Conservation (phyloP, 306 rosid genomes). For the Cucurbita moschata region DNA sequence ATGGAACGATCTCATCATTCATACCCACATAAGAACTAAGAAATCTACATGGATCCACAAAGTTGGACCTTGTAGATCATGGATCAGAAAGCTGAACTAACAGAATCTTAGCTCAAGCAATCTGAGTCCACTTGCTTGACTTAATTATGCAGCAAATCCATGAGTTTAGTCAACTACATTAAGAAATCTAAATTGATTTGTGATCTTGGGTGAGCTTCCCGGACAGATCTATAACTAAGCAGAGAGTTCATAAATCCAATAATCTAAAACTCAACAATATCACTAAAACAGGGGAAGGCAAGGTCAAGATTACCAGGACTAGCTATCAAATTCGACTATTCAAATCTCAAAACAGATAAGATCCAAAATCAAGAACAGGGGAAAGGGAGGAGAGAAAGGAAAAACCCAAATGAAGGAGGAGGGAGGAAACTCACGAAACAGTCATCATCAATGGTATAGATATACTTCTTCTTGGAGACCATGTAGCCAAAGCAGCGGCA, state of each 20-base stretch:
- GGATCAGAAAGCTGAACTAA: not conserved
- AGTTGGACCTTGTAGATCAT: not conserved
- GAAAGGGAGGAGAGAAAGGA: not conserved
- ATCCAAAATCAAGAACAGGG: not conserved
- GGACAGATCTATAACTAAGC: not conserved
- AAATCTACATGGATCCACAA: slow-evolving; percentile 5
- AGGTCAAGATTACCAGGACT: not conserved
- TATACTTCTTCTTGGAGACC: slow-evolving; percentile 89
- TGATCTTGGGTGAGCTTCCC: not conserved
- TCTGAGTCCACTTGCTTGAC: not conserved
- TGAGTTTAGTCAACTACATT: not conserved
- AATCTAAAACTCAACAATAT: not conserved
- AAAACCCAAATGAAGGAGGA: not conserved
- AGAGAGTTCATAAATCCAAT: not conserved
- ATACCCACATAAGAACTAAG: not conserved
- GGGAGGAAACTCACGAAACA: slow-evolving; percentile 49
- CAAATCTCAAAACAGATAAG: not conserved
- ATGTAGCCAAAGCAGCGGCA: slow-evolving; percentile 70
- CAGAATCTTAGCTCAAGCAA: not conserved
- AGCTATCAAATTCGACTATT: not conserved
- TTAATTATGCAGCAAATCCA: not conserved
- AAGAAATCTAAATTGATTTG: not conserved
- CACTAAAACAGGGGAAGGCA: not conserved
- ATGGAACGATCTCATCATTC: not conserved
- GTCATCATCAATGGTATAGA: slow-evolving; percentile 73